Evolutionary conservation across 768 basidiomycete genomes (phyloP).

Genomic region (Mycena galopus): DNA sequence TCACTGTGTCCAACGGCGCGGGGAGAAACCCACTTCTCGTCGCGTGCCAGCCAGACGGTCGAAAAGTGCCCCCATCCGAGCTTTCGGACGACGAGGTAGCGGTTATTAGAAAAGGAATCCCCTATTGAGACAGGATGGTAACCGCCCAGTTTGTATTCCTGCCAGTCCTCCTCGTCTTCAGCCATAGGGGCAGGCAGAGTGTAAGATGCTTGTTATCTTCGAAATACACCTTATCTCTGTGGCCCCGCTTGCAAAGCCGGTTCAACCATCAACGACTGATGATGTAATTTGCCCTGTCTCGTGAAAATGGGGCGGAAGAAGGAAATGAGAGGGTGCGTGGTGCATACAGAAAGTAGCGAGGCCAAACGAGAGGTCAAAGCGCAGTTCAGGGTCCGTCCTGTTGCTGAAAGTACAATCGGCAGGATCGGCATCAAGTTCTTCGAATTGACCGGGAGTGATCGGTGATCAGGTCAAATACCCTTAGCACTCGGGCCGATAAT

Average conservation of each 20-base stretch:
- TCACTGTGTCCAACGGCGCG: slow-evolving; percentile 44
- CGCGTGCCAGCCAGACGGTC: slow-evolving; percentile 59
- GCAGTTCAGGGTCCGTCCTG: slow-evolving; percentile 3
- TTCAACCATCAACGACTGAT: slow-evolving; percentile 25
- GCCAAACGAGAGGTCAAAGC: slow-evolving; percentile 8
- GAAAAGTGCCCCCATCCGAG: slow-evolving; percentile 67
- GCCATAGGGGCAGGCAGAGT: slow-evolving; percentile 25
- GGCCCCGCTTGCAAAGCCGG: slow-evolving; percentile 14
- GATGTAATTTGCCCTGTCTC: slow-evolving; percentile 6
- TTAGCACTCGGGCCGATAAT: background rate
- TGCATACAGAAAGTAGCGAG: background rate
- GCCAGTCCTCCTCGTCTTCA: slow-evolving; percentile 38
- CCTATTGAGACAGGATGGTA: slow-evolving; percentile 53
- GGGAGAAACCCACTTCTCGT: slow-evolving; percentile 47
- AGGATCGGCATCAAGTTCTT: slow-evolving; percentile 8
- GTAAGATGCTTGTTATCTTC: slow-evolving; percentile 27
- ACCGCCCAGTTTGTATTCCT: slow-evolving; percentile 38
- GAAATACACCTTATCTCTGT: slow-evolving; percentile 30
- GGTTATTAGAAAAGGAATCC: slow-evolving; percentile 30
- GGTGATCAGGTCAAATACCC: background rate
- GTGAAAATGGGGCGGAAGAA: background rate
- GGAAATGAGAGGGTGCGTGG: background rate
- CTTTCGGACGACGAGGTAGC: slow-evolving; percentile 68
- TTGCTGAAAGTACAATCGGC: background rate
- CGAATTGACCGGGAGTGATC: background rate